Evolutionary conservation across 75 land plant genomes (phyloP), one percentile per base, ranked within the genome.

Genomic region (Sequoia sempervirens): DNA sequence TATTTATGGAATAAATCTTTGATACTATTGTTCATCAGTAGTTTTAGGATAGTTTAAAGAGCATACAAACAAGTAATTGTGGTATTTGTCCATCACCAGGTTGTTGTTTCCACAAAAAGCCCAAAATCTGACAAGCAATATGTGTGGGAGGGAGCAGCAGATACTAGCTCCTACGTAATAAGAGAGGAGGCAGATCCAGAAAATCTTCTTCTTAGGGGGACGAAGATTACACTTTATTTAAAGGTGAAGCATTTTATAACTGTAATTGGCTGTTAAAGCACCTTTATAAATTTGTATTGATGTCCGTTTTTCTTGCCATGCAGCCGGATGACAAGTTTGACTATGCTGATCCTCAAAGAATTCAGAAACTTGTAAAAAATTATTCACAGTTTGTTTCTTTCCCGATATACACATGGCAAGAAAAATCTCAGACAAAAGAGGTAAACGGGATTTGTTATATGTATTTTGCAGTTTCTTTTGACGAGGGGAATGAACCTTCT

Each of bases 361-460:
- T 97, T 83, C 91, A 90, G 89, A 86, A 81, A 56, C 87, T 97
- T 70, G 98, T 97, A 40, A 97, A 96, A 90, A 95, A 96, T 41
- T 97, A 97, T 81, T 97, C 99, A 15, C 99, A 97, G 87, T 97
- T 97, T 85, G 93, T 97, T 68, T 94, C 99, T 15, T 97, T 97
- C 88, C 99, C 99, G 20, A 97, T 97, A 80, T 96, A 96, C 79
- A 92, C 94, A 40, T 96, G 96, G 93, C 95, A 92, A 82, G 99
- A 97, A 82, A 97, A 96, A 84, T 93, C 99, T 81, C 90, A 91
- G 80, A 89, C 90, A 36, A 89, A 92, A 75, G 96, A 96, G 96
- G 99, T 94, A 52, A 81, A 84, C 10, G 30, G 15, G 61, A 32
- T 87, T 9, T 7, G n/a, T 53, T 34, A 36, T 64, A 28, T 54